Evolutionary conservation across 1,284 basidiomycete genomes (phyloP).

Genomic region (Phellopilus nigrolimitatus): DNA sequence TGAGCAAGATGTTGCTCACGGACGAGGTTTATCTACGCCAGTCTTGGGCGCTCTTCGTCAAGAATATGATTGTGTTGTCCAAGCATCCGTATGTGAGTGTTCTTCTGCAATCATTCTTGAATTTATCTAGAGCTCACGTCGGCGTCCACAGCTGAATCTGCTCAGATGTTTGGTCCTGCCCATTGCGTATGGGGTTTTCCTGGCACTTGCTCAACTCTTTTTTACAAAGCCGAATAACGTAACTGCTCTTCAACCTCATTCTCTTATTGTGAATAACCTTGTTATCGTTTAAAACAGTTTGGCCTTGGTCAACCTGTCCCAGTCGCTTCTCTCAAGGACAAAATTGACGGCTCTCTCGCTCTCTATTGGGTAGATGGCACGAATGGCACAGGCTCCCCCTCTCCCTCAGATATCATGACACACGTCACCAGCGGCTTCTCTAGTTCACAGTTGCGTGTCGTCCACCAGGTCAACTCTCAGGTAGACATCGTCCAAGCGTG

Average conservation of each 20-base stretch:
- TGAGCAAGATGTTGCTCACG: slow-evolving; percentile 9
- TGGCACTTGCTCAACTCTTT: slow-evolving; percentile 59
- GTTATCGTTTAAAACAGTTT: slow-evolving; percentile 37
- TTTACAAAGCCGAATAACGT: slow-evolving; percentile 53
- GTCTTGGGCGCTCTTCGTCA: slow-evolving; percentile 58
- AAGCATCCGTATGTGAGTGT: slow-evolving; percentile 58
- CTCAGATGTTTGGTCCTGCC: slow-evolving; percentile 65
- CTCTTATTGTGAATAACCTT: slow-evolving; percentile 6
- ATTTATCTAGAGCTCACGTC: too few species aligned
- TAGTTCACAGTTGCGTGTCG: slow-evolving; percentile 36
- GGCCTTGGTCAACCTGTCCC: slow-evolving; percentile 57
- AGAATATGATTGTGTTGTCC: slow-evolving; percentile 70
- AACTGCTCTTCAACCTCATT: slow-evolving; percentile 25
- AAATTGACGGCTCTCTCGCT: slow-evolving; percentile 48
- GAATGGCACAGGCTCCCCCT: slow-evolving; percentile 43
- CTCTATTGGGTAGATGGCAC: slow-evolving; percentile 65
- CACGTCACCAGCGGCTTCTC: slow-evolving; percentile 49
- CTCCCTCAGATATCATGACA: slow-evolving; percentile 53
- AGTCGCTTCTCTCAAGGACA: slow-evolving; percentile 43
- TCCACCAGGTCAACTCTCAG: slow-evolving; percentile 44
- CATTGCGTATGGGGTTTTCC: slow-evolving; percentile 63
- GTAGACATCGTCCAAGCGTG: slow-evolving; percentile 52
- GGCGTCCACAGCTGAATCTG: slow-evolving; percentile 58
- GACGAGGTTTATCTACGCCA: slow-evolving; percentile 37
- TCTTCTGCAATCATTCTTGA: too few species aligned